Evolutionary conservation across 2,329 filamentous ascomycete genomes (phyloP).

Genomic region (Ceratocystis cacaofunesta): DNA sequence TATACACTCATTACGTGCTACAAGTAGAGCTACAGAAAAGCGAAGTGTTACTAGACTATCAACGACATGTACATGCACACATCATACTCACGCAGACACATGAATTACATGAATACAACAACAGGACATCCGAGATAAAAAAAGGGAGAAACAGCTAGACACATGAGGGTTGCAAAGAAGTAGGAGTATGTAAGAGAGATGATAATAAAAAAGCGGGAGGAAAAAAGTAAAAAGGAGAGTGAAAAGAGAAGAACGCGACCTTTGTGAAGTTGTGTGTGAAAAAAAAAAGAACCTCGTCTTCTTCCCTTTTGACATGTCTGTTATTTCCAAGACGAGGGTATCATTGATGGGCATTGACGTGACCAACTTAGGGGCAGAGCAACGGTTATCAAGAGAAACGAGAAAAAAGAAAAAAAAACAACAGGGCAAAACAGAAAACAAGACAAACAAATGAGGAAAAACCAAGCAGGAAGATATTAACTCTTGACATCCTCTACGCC

Average conservation of each 20-base stretch:
- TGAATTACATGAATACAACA: not conserved
- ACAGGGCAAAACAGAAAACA: no score
- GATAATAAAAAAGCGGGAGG: not conserved
- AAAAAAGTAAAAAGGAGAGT: not conserved
- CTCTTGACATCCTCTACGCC: not conserved
- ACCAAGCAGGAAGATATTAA: conserved; percentile 3
- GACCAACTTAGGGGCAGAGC: conserved; percentile 6
- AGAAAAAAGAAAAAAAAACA: conserved; percentile 9
- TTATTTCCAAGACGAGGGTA: conserved; percentile 11
- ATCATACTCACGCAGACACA: not conserved
- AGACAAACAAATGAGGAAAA: not conserved
- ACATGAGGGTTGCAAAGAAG: not conserved
- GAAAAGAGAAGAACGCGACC: conserved; percentile 6
- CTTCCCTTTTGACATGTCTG: conserved; percentile 8
- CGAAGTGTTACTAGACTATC: no score
- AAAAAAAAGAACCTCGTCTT: conserved; percentile 1
- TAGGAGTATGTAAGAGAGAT: conserved; percentile 2
- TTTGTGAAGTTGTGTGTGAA: not conserved
- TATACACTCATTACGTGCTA: no score
- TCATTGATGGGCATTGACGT: conserved; percentile 7
- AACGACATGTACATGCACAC: not conserved
- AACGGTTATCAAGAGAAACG: conserved; percentile 4
- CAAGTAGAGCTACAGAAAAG: no score
- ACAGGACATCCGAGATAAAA: not conserved
- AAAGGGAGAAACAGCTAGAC: not conserved